Conservation (phyloP, 1,284 basidiomycete species). For the Kalmanozyma brasiliensis region DNA sequence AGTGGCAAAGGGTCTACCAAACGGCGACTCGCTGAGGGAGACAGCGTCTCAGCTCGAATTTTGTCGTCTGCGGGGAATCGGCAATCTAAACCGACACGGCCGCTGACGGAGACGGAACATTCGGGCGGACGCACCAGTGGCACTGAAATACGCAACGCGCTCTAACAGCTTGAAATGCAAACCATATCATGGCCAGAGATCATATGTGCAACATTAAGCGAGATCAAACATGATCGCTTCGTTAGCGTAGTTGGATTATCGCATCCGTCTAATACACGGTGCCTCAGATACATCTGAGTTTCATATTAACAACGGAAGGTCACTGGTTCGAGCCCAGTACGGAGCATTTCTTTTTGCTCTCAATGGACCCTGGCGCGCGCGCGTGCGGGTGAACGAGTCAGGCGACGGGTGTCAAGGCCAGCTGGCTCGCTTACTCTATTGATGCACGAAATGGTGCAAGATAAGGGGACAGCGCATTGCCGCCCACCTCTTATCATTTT, state of each 20-base stretch:
- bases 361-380: no score
- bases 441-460: no score
- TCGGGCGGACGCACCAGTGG: conserved; percentile 4
- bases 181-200: no score
- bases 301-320: conserved; percentile 43
- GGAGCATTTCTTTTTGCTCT: conserved; percentile 36
- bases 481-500: no score
- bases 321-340: conserved; percentile 57
- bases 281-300: conserved; percentile 28
- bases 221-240: not conserved
- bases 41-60: not conserved
- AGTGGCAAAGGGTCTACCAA: not conserved
- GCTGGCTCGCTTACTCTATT: no score
- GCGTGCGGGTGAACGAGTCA: no score
- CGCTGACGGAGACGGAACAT: conserved; percentile 23
- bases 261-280: conserved; percentile 48
- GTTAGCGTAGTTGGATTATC: conserved; percentile 54
- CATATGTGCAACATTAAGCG: not conserved
- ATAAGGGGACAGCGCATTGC: no score
- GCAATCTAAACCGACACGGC: conserved; percentile 18
- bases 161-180: no score
- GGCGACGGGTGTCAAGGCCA: no score
- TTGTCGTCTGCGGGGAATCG: conserved; percentile 15
- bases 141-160: no score
- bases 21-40: not conserved